Base-by-base conservation (phyloP, 2,329 filamentous ascomycete genomes). In the Macrophomina pseudophaseolina region DNA sequence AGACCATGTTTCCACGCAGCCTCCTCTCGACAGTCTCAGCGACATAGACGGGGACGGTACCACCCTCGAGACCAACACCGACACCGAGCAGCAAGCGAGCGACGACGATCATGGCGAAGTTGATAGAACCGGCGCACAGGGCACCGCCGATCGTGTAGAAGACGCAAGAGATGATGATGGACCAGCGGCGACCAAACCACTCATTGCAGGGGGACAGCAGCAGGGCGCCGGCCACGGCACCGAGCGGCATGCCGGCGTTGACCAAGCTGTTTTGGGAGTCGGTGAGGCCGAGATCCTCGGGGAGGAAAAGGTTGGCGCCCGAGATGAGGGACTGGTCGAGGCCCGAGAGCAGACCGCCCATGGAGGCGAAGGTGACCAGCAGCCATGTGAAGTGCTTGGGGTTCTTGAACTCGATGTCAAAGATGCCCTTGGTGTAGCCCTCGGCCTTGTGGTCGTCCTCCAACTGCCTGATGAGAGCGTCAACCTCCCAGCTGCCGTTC, bases 1-100 rank as follows among this genome's bases (percentile, higher is more conserved):
- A 91, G 1, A 92, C 90, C 59, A 92, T 78, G 75, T 92, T 92
- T 70, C 90, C 90, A 71, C 90, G 86, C 30, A 91, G 83, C 67
- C 82, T 84, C 38, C 87, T 83, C 71, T 90, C 88, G 51, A 91
- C 90, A 0, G 87, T 89, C 76, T 92, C 90, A 1, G 90, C 89
- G 35, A 92, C 90, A 69, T 92, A 92, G 35, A 92, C 88, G 0
- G 89, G 89, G 4, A 92, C 90, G 0, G 90, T 92, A 74, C 90
- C 90, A 60, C 90, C 90, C 74, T 92, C 90, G 1, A 92, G 82
- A 78, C 90, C 90, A 62, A 92, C 88, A 71, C 90, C 90, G 6
- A 90, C 76, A 65, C 90, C 90, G 0, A 92, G 85, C 65, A 92
- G 87, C 5, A 92, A 84, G 70, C 90, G 87, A 3, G 86, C 86